Evolutionary conservation across 176 grass and related monocot species (phyloP), one percentile per base, ranked within the genome.

Genomic region (Oryza punctata): DNA sequence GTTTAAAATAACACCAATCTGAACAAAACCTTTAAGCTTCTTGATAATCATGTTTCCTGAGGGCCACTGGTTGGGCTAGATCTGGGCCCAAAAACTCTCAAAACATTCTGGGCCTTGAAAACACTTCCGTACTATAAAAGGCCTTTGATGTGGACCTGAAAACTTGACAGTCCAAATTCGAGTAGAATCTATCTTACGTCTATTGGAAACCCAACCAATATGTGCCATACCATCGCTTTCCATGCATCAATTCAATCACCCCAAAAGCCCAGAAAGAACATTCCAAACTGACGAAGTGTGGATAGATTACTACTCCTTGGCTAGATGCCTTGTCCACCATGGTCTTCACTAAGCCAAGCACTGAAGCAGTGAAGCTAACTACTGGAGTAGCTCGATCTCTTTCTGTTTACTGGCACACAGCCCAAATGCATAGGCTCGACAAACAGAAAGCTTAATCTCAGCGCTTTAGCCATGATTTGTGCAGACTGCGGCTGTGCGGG

Each of bases 381-480:
- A 12, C 13, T 14, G 33, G 33, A 35, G 33, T 35, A 35, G 33
- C 33, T 35, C 33, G 33, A 35, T 18, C 15, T 50, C 47, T 50
- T 50, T 16, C 47, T 6, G 47, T 13, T 77, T 33, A 77, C 68
- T 60, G 64, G 73, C 46, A 23, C 64, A 47, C 32, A 41, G 26
- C 7, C 37, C 3, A 30, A 30, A 45, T 46, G 30, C 68, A 65
- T 82, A 8, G 72, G 19, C 37, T 50, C 15, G 65, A 41, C 15
- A 50, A 40, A 21, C 73, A 77, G 77, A 88, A 82, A 37, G 73
- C 28, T 82, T 82, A 82, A 88, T 72, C 73, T 21, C 30, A 44
- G 24, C 12, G 32, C 76, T 86, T 81, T 86, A 71, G 60, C 43
- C 65, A 88, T 83, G 16, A 82, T 88, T 52, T 83, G 57, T 61